Percentiles rank a stretch among this genome's conserved stretches.
Evolutionary conservation across 257 asterid genomes (phyloP).

Genomic region (Capsicum baccatum): DNA sequence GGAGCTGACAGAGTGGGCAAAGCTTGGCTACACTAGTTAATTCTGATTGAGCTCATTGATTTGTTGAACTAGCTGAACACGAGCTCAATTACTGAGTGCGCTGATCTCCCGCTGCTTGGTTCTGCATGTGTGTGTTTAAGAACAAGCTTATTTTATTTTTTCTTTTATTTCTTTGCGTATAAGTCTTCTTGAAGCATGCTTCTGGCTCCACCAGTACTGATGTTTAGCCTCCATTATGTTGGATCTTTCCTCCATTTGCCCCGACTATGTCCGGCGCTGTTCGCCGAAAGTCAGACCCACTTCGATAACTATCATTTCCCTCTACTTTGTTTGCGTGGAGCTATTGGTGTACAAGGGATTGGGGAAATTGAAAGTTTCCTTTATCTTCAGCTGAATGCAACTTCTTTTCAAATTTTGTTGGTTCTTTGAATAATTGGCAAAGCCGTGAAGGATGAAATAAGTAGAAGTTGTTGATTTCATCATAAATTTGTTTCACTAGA

Average conservation of each 20-base stretch:
- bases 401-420: not conserved
- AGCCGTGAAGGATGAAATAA: not conserved
- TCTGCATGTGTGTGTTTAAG: constrained; percentile 6
- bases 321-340: not conserved
- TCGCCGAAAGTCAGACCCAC: not conserved
- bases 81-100: constrained; percentile 13
- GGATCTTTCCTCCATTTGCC: constrained; percentile 3
- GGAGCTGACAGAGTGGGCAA: not conserved
- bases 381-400: not conserved
- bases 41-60: not conserved
- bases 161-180: not conserved
- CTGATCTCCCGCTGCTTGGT: not conserved
- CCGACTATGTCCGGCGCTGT: not conserved
- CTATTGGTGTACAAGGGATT: not conserved
- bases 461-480: not conserved
- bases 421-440: not conserved
- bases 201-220: not conserved
- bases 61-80: constrained; percentile 1
- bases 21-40: not conserved
- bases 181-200: constrained; percentile 6
- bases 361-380: not conserved
- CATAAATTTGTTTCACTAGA: not conserved
- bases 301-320: not conserved
- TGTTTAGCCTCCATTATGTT: not conserved
- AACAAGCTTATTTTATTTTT: not conserved